Evolutionary conservation across 805 yeast genomes (phyloP).

Genomic region (Monosporozyma siamensis): DNA sequence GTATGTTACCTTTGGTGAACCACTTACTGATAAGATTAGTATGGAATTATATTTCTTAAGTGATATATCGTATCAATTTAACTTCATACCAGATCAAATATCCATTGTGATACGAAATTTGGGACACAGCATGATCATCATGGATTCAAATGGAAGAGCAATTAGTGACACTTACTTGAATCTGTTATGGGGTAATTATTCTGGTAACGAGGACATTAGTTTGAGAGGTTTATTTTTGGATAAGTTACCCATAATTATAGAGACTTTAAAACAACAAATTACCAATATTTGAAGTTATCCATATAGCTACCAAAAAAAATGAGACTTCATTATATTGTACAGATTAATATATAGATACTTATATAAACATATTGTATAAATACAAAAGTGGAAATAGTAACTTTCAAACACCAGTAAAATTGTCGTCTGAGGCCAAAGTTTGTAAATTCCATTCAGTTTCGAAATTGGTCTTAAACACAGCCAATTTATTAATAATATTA

Average conservation of each 20-base stretch:
- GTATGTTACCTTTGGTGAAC: constrained; percentile 37
- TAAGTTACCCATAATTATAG: not conserved
- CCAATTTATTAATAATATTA: constrained; percentile 69
- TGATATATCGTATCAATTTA: constrained; percentile 68
- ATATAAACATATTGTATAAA: too few species aligned
- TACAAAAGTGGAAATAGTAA: too few species aligned
- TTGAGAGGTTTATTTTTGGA: not conserved
- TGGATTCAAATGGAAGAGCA: not conserved
- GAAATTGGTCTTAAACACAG: constrained; percentile 65
- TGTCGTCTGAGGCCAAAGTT: constrained; percentile 50
- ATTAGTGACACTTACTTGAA: not conserved
- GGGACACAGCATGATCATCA: not conserved
- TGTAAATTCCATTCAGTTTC: constrained; percentile 89
- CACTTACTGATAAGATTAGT: not conserved
- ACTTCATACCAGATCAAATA: not conserved
- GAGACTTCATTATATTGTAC: not conserved
- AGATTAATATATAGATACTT: too few species aligned
- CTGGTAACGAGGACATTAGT: not conserved
- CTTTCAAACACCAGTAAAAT: constrained; percentile 9
- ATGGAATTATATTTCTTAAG: constrained; percentile 81
- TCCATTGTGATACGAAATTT: not conserved
- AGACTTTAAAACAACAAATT: not conserved
- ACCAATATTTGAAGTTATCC: not conserved
- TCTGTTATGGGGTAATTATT: not conserved
- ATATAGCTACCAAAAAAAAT: too few species aligned